phyloP scores from a whole-genome alignment of 2,329 filamentous ascomycete species.

The Alternaria triticina region DNA sequence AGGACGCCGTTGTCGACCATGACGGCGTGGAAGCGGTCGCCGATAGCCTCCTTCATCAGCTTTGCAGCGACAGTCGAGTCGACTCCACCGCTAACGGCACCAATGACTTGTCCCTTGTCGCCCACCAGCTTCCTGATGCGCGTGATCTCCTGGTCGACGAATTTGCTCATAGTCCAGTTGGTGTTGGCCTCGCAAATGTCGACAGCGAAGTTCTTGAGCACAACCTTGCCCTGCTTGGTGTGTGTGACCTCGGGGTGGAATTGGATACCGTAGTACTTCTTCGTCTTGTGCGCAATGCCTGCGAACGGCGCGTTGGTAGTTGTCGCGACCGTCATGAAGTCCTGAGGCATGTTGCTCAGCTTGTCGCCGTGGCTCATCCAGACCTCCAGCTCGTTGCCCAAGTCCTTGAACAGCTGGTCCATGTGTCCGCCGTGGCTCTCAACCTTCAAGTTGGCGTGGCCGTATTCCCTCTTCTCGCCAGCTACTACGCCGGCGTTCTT shows the following conservation, averaged over 20 bases:
- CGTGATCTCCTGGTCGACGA: constrained; percentile 78
- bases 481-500: constrained; percentile 67
- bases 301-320: constrained; percentile 80
- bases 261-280: constrained; percentile 81
- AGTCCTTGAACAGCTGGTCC: constrained; percentile 77
- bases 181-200: constrained; percentile 77
- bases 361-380: constrained; percentile 95
- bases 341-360: constrained; percentile 73
- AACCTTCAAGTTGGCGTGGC: constrained; percentile 70
- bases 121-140: constrained; percentile 85
- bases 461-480: constrained; percentile 73
- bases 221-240: constrained; percentile 70
- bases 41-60: constrained; percentile 86
- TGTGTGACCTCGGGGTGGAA: constrained; percentile 88
- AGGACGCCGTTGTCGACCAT: constrained; percentile 87
- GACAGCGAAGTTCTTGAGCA: constrained; percentile 84
- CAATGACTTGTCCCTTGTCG: constrained; percentile 79
- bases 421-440: constrained; percentile 65
- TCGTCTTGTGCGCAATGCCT: constrained; percentile 73
- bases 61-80: constrained; percentile 87
- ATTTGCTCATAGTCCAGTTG: constrained; percentile 87
- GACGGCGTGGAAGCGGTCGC: constrained; percentile 82
- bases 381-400: constrained; percentile 73
- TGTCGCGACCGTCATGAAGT: constrained; percentile 75
- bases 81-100: constrained; percentile 81